Evolutionary conservation across 768 basidiomycete species (phyloP).

Genomic region (Cubamyces lactineus): DNA sequence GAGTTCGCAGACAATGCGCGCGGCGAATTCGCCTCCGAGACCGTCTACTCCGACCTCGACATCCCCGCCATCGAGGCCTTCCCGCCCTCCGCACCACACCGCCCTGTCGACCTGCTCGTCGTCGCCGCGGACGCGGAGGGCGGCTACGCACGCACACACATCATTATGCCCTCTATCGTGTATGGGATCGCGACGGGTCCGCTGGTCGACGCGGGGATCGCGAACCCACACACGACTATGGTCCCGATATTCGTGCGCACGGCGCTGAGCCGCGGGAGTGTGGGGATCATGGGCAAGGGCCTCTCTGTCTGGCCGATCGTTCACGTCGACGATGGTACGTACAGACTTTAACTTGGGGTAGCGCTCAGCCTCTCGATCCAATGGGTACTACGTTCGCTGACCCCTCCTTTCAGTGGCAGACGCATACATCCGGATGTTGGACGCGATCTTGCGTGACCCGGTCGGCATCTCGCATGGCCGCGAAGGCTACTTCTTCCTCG

Average conservation of each 20-base stretch:
- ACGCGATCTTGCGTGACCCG: constrained; percentile 34
- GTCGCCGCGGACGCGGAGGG: constrained; percentile 49
- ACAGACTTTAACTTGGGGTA: no score
- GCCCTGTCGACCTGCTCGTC: constrained; percentile 51
- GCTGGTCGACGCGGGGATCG: constrained; percentile 53
- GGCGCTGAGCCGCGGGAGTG: constrained; percentile 48
- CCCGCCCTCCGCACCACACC: constrained; percentile 48
- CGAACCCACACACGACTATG: constrained; percentile 52
- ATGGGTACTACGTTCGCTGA: no score
- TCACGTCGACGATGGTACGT: constrained; percentile 45
- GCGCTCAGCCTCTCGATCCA: no score
- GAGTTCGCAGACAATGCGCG: constrained; percentile 46
- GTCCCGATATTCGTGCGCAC: constrained; percentile 50
- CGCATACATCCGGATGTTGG: constrained; percentile 43
- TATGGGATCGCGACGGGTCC: constrained; percentile 61
- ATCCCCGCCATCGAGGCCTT: constrained; percentile 47
- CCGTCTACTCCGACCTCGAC: constrained; percentile 53
- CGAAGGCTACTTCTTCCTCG: constrained; percentile 39
- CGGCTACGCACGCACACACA: constrained; percentile 54
- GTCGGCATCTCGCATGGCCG: constrained; percentile 33
- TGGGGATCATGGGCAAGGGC: constrained; percentile 57
- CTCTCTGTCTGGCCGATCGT: constrained; percentile 61
- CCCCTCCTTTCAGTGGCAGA: constrained; percentile 40
- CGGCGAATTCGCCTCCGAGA: constrained; percentile 42
- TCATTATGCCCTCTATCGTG: constrained; percentile 56